Percentiles rank a stretch among this genome's conserved stretches.
phyloP scores from a whole-genome alignment of 371 early-diverging fungal species.

The Mucor velutinosus region DNA sequence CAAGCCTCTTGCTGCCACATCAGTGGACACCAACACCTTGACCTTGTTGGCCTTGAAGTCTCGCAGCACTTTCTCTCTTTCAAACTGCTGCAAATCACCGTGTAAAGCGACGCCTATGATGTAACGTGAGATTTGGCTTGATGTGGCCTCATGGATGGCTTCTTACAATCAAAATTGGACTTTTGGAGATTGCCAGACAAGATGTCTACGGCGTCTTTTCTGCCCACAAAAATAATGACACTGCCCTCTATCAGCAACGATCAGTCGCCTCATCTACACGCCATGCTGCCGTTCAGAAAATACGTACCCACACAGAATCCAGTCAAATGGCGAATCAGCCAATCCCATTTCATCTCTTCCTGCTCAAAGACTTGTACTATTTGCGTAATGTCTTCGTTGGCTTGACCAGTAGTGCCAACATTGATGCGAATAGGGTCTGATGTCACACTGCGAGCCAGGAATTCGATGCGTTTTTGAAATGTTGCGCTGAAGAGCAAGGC shows the following conservation, averaged over 20 bases:
- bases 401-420: constrained; percentile 68
- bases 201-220: constrained; percentile 66
- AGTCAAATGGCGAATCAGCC: constrained; percentile 58
- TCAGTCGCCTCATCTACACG: too few relatives aligned
- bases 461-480: constrained; percentile 95
- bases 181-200: constrained; percentile 57
- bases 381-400: constrained; percentile 83
- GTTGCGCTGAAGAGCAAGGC: constrained; percentile 99
- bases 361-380: constrained; percentile 65
- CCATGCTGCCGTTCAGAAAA: neutral
- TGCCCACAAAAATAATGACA: constrained; percentile 68
- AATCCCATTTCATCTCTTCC: constrained; percentile 66
- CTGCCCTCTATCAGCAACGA: constrained; percentile 64
- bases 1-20: constrained; percentile 97
- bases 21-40: constrained; percentile 96
- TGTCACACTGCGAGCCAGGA: constrained; percentile 89
- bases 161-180: constrained; percentile 59
- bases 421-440: constrained; percentile 91
- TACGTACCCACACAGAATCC: constrained; percentile 57
- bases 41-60: constrained; percentile 75
- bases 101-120: constrained; percentile 86
- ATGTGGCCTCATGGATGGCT: neutral
- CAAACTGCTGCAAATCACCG: constrained; percentile 96
- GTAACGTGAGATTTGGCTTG: neutral
- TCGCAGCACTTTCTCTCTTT: constrained; percentile 91